These are phyloP conservation scores for Pisolithus orientalis DNA, from an alignment of 768 basidiomycete genomes.

Conservation along the genomic window DNA sequence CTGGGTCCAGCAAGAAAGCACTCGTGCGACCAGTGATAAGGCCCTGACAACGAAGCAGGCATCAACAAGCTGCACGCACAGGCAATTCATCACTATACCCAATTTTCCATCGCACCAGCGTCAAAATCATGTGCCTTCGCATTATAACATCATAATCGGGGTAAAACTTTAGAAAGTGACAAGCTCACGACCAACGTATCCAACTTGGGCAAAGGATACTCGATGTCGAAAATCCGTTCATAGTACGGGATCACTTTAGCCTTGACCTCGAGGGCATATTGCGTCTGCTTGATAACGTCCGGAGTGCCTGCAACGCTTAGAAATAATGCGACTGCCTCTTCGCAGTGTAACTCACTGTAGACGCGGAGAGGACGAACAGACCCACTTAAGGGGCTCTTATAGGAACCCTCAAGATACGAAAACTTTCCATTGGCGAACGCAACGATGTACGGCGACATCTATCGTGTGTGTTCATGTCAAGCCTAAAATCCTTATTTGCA, in stretches of 20 bases:
- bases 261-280: slow-evolving; percentile 86
- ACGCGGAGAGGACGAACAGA: slow-evolving; percentile 78
- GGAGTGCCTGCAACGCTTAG: slow-evolving; percentile 51
- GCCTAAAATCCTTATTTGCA: background rate
- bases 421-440: slow-evolving; percentile 84
- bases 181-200: slow-evolving; percentile 77
- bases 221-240: slow-evolving; percentile 87
- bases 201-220: slow-evolving; percentile 89
- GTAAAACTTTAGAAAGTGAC: background rate
- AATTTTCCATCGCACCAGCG: slow-evolving; percentile 91
- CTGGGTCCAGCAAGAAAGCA: slow-evolving; percentile 74
- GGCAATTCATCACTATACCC: slow-evolving; percentile 34
- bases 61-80: slow-evolving; percentile 1
- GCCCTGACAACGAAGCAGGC: slow-evolving; percentile 37
- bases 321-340: background rate
- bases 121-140: slow-evolving; percentile 79
- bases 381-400: slow-evolving; percentile 73
- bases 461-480: background rate
- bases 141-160: background rate
- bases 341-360: slow-evolving; percentile 49
- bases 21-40: slow-evolving; percentile 85
- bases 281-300: slow-evolving; percentile 76
- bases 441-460: slow-evolving; percentile 86
- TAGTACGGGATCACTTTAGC: slow-evolving; percentile 79
- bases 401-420: slow-evolving; percentile 63